phyloP scores from a whole-genome alignment of 352 stramenopile genomes.

The Phytophthora colocasiae region DNA sequence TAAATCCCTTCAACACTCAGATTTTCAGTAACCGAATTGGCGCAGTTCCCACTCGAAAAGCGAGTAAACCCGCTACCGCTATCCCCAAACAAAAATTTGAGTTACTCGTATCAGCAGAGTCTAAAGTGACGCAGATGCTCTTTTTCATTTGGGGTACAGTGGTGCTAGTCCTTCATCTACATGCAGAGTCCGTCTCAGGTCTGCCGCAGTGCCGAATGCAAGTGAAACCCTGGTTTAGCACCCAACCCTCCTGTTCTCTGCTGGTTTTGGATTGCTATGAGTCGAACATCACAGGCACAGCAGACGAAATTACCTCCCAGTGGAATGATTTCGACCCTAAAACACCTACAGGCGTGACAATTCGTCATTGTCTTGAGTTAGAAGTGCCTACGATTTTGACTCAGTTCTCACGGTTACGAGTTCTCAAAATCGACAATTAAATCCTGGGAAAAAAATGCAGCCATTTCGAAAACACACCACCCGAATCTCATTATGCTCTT shows the following conservation, averaged over 20 bases:
- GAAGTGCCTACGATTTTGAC: slow-evolving; percentile 13
- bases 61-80: too few species aligned
- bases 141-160: slow-evolving; percentile 22
- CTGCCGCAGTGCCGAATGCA: slow-evolving; percentile 24
- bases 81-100: background rate
- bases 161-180: slow-evolving; percentile 25
- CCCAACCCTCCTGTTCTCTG: slow-evolving; percentile 34
- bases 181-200: slow-evolving; percentile 12
- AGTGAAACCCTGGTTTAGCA: slow-evolving; percentile 28
- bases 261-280: slow-evolving; percentile 39
- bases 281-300: slow-evolving; percentile 1
- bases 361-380: slow-evolving; percentile 30
- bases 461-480: slow-evolving; percentile 30
- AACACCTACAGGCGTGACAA: slow-evolving; percentile 21
- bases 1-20: background rate
- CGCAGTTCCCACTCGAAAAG: too few species aligned
- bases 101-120: background rate
- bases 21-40: background rate
- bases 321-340: slow-evolving; percentile 26
- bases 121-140: slow-evolving; percentile 3
- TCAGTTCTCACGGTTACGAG: slow-evolving; percentile 37
- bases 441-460: slow-evolving; percentile 30
- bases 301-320: slow-evolving; percentile 9
- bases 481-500: slow-evolving; percentile 42
- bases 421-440: slow-evolving; percentile 29